Evolutionary conservation across 2,329 filamentous ascomycete genomes (phyloP), one percentile per base, ranked within the genome.

Genomic region (Aspergillus terreus): DNA sequence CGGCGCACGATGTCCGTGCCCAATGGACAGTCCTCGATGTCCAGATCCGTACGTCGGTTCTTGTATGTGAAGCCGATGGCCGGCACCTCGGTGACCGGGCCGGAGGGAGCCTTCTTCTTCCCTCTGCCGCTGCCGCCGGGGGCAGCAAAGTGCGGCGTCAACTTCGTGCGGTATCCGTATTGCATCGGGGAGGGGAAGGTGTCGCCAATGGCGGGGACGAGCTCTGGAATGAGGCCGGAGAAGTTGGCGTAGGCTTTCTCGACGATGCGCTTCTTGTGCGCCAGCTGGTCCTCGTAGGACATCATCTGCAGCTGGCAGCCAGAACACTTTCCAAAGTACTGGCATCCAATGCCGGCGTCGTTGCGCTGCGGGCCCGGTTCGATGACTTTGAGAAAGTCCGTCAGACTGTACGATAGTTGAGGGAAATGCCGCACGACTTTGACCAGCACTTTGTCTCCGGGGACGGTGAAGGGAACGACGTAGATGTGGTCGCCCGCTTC

Each of bases 301-400:
- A 99, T 82, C 90, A 97, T 96, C 76, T 99, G 94, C 71, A 97
- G 92, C 73, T 99, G 94, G 68, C 94, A 99, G 30, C 94, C 94
- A 9, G 87, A 89, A 72, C 94, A 99, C 49, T 79, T 81, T 38
- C 83, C 77, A 66, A 99, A 99, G 77, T 99, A 97, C 62, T 83
- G 81, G 76, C 94, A 99, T 51, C 80, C 80, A 60, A 95, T 80
- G 19, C 88, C 83, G 35, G 80, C 78, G 63, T 94, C 88, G 63
- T 96, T 86, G 62, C 94, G 86, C 49, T 86, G 77, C 1, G 84
- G 80, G 0, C 89, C 91, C 0, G 92, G 85, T 51, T 81, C 82
- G 33, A 85, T 75, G 40, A 97, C 82, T 54, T 86, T 86, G 64
- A 97, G 65, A 63, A 95, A 90, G 73, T 97, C 92, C 60, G 90